Evolutionary conservation across 768 basidiomycete genomes (phyloP).

Genomic region (Ephemerocybe angulata): DNA sequence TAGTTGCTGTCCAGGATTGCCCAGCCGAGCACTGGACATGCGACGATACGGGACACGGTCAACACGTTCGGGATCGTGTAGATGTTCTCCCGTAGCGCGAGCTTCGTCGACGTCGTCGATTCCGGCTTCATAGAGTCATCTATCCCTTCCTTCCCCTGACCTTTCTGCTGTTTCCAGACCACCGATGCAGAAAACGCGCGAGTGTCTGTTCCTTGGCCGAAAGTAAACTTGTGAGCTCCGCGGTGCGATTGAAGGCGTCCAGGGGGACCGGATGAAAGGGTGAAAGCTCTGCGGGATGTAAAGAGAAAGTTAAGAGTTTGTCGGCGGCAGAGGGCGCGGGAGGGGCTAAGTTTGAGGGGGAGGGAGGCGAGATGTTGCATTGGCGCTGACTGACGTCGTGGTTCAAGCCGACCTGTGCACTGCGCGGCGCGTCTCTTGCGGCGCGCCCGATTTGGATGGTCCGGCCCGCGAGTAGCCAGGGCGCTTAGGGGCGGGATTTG

Average conservation of each 20-base stretch:
- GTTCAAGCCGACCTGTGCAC: not conserved
- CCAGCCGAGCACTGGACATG: slow-evolving; percentile 92
- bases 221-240: not conserved
- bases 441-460: too few species aligned
- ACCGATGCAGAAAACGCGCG: slow-evolving; percentile 21
- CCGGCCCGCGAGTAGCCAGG: too few species aligned
- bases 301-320: slow-evolving; percentile 1
- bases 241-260: not conserved
- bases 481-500: too few species aligned
- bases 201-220: not conserved
- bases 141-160: not conserved
- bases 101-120: slow-evolving; percentile 26
- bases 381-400: not conserved
- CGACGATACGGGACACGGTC: slow-evolving; percentile 80
- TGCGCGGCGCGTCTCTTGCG: too few species aligned
- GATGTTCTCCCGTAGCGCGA: slow-evolving; percentile 70
- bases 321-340: not conserved
- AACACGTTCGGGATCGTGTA: slow-evolving; percentile 93
- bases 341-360: not conserved
- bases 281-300: not conserved
- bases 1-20: slow-evolving; percentile 81
- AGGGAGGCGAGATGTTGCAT: not conserved
- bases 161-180: slow-evolving; percentile 12
- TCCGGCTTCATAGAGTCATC: too few species aligned
- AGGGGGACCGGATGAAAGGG: too few species aligned